These are phyloP conservation scores for Fusarium verticillioides DNA, from an alignment of 2,329 filamentous ascomycete species.

Conservation along the genomic window DNA sequence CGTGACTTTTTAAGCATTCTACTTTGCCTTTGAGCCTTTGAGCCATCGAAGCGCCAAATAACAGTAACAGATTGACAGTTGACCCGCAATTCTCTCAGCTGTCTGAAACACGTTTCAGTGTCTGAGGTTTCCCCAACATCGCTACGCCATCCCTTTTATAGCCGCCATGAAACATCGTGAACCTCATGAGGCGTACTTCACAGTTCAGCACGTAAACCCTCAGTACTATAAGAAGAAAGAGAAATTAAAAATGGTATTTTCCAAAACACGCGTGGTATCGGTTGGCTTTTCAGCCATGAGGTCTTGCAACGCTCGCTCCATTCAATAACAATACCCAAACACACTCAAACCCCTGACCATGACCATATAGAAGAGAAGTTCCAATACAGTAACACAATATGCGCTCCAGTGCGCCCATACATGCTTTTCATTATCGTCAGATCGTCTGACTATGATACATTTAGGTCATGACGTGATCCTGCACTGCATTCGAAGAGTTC, in stretches of 20 bases:
- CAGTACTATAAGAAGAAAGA: neutral
- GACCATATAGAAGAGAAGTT: neutral
- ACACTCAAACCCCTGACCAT: neutral
- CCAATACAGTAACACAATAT: neutral
- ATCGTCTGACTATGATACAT: neutral
- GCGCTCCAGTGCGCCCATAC: neutral
- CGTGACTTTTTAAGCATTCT: no score
- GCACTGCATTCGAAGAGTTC: neutral
- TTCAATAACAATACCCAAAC: neutral
- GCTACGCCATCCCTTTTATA: neutral
- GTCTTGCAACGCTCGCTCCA: neutral
- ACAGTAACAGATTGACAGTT: no score
- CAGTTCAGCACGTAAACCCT: accelerated
- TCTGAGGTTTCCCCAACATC: neutral
- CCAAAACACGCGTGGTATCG: neutral
- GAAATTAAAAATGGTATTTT: neutral
- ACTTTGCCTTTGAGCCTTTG: no score
- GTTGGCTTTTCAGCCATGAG: neutral
- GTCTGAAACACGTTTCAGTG: neutral
- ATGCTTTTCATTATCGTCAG: neutral
- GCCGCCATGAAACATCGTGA: neutral
- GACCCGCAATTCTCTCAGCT: no score
- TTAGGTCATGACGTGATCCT: neutral
- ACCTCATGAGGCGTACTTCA: neutral
- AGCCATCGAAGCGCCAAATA: neutral